These are phyloP conservation scores for Serpula lacrymans DNA, from an alignment of 768 basidiomycete genomes.

Conservation along the genomic window DNA sequence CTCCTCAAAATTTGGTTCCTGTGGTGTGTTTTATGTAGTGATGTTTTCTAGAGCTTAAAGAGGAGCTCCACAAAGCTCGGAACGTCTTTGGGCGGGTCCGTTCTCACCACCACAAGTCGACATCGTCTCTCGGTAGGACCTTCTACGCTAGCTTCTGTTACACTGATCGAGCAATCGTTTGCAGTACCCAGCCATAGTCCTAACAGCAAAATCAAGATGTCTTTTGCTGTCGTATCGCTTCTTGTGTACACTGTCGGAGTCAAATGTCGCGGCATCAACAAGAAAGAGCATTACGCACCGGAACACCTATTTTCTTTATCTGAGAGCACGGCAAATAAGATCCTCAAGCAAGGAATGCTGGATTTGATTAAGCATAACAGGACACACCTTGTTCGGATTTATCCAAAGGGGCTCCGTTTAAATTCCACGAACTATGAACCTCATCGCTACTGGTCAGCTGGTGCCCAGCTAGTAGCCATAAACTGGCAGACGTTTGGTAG, in stretches of 20 bases:
- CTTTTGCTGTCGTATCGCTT: constrained; percentile 63
- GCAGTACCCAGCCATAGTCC: constrained; percentile 11
- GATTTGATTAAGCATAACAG: constrained; percentile 86
- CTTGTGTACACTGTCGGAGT: constrained; percentile 95
- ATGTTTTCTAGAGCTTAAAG: constrained; percentile 30
- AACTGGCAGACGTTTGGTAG: constrained; percentile 98
- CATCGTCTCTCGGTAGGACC: constrained; percentile 12
- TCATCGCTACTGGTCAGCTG: constrained; percentile 85
- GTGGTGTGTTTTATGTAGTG: background rate
- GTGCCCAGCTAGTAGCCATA: constrained; percentile 86
- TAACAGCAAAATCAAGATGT: constrained; percentile 62
- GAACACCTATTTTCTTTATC: constrained; percentile 94
- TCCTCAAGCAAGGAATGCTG: constrained; percentile 58
- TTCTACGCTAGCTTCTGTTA: constrained; percentile 8
- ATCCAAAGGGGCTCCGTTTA: constrained; percentile 81
- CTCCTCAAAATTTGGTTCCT: background rate
- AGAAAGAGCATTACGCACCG: constrained; percentile 78
- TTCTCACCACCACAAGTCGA: constrained; percentile 20
- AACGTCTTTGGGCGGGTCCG: constrained; percentile 42
- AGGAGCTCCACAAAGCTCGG: constrained; percentile 37
- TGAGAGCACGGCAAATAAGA: constrained; percentile 73
- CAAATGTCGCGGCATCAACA: constrained; percentile 88
- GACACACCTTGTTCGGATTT: constrained; percentile 78
- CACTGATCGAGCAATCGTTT: constrained; percentile 14
- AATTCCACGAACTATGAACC: constrained; percentile 87